Conservation (phyloP, 176 grass and related monocot species). For the Oryza australiensis region DNA sequence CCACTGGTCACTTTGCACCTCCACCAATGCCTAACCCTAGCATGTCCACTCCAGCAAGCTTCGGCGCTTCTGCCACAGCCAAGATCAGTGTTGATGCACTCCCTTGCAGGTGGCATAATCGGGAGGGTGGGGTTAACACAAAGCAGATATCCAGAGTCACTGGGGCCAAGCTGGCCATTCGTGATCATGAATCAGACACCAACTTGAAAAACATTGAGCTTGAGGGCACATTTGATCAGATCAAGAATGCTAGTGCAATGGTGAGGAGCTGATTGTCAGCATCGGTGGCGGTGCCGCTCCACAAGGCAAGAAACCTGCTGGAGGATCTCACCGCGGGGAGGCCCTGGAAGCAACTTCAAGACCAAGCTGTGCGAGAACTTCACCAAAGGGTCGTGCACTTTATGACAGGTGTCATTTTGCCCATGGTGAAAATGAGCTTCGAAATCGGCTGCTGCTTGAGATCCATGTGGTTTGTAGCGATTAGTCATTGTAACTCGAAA, state of each 20-base stretch:
- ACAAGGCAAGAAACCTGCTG: slow-evolving; percentile 10
- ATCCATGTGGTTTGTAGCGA: slow-evolving; percentile 5
- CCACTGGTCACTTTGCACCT: slow-evolving; percentile 33
- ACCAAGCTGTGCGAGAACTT: slow-evolving; percentile 88
- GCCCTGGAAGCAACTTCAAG: slow-evolving; percentile 63
- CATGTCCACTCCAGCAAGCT: slow-evolving; percentile 53
- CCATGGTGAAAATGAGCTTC: slow-evolving; percentile 63
- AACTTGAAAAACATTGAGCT: slow-evolving; percentile 85
- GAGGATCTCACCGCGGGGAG: slow-evolving; percentile 16
- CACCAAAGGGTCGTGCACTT: slow-evolving; percentile 62
- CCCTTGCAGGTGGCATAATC: slow-evolving; percentile 72
- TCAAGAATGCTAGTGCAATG: slow-evolving; percentile 75
- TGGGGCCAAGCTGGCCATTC: slow-evolving; percentile 67
- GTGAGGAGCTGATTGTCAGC: slow-evolving; percentile 76
- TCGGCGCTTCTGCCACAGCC: slow-evolving; percentile 73
- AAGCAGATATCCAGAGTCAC: slow-evolving; percentile 78
- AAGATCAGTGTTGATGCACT: slow-evolving; percentile 80
- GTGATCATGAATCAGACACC: slow-evolving; percentile 68
- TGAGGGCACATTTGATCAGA: slow-evolving; percentile 89
- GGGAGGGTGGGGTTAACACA: slow-evolving; percentile 76
- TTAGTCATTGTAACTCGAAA: slow-evolving; percentile 17
- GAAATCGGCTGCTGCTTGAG: slow-evolving; percentile 41
- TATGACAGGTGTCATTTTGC: slow-evolving; percentile 80
- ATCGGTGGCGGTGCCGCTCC: slow-evolving; percentile 32
- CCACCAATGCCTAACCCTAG: slow-evolving; percentile 29